Evolutionary conservation across 2,329 filamentous ascomycete genomes (phyloP), one percentile per base, ranked within the genome.

Genomic region (Cladosporium oxysporum): DNA sequence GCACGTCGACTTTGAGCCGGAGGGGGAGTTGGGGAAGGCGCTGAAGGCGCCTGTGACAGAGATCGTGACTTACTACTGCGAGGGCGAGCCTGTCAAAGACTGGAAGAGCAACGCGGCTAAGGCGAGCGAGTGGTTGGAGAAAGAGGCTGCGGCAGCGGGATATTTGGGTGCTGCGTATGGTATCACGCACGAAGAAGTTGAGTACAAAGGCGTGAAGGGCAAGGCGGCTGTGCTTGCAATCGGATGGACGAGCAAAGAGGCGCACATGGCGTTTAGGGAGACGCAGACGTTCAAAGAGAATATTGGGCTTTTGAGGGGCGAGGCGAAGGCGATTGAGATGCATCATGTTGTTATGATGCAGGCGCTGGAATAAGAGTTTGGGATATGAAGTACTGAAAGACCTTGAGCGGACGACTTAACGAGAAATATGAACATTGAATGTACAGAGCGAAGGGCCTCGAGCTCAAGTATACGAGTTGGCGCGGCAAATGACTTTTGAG

Each of bases 221-320:
- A 78, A 79, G 64, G 73, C 80, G 64, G 79, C 80, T 69, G 70
- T 82, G 4, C 66, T 79, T n/a, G 76, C 78, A 21, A 75, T 85
- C 63, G 85, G 84, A 5, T 87, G 85, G 85, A 75, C 80, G 60
- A 83, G 77, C 69, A 76, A 83, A 23, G 81, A 84, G 41, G 77
- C 76, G 58, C 85, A 87, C 73, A 75, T 80, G 78, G 74, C 74
- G 58, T 83, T 79, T 35, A 76, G 79, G 63, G 75, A 82, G 68
- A 81, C 80, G 31, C 74, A 79, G 67, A 76, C 73, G 29, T 87
- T 86, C 71, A 73, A 71, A 37, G 73, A 77, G 26, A 75, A 78
- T 18, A 79, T 84, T 66, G 65, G 66, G 58, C 72, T 77, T 33
- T 66, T 86, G 69, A 78, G 80, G 66, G 77, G 79, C 61, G 80